Evolutionary conservation across 2,329 filamentous ascomycete species (phyloP).

Genomic region (Hymenoscyphus albidus): DNA sequence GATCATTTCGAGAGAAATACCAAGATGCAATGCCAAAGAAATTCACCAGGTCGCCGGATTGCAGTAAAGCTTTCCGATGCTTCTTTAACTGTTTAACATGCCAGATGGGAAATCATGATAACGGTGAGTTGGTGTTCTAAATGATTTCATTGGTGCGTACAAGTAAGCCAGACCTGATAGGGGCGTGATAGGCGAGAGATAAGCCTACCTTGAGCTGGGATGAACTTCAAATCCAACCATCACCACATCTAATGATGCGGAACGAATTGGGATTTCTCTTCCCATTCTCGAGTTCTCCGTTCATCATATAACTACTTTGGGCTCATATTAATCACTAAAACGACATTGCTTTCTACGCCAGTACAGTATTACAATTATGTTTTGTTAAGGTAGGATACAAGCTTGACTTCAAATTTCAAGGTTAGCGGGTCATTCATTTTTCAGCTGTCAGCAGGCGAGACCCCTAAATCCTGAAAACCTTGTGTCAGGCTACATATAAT

Average conservation of each 20-base stretch:
- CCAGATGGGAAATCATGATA: too few species aligned
- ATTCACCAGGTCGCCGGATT: too few species aligned
- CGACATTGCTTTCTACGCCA: not conserved
- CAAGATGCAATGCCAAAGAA: too few species aligned
- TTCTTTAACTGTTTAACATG: too few species aligned
- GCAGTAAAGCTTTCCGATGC: too few species aligned
- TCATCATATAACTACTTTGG: not conserved
- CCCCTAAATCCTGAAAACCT: not conserved
- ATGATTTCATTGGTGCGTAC: not conserved
- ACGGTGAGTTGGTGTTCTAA: not conserved
- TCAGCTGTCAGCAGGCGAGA: not conserved
- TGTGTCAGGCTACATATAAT: not conserved
- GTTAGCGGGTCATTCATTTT: not conserved
- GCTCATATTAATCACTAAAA: not conserved
- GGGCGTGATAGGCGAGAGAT: slow-evolving; percentile 11
- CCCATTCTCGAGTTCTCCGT: not conserved
- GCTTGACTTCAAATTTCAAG: too few species aligned
- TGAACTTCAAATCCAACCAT: not conserved
- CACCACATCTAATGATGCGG: not conserved
- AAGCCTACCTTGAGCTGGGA: slow-evolving; percentile 4
- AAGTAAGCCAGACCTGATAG: not conserved
- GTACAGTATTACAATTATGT: not conserved
- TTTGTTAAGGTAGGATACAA: too few species aligned
- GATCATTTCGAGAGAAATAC: too few species aligned
- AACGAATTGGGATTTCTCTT: not conserved